A percentile compares a stretch with the other conserved stretches of the same genome.
Conservation (phyloP, 2,329 filamentous ascomycete species). For the Ascosphaera apis region DNA sequence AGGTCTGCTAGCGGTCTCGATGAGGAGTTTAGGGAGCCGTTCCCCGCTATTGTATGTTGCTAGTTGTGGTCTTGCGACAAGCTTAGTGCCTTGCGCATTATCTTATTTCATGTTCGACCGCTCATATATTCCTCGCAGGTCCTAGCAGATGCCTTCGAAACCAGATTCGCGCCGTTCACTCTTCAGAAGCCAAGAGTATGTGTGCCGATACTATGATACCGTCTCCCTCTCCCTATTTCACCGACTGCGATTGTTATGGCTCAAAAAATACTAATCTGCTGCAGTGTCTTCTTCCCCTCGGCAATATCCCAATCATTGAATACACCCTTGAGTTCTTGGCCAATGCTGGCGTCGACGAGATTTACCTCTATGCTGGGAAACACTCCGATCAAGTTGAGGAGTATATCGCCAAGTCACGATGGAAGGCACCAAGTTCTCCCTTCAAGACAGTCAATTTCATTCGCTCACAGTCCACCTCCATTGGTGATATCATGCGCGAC, state of each 20-base stretch:
- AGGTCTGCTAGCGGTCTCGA: conserved; percentile 11
- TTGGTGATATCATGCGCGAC: conserved; percentile 87
- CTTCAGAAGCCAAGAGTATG: conserved; percentile 66
- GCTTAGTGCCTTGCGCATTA: neutral
- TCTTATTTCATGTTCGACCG: neutral
- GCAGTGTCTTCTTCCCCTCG: conserved; percentile 77
- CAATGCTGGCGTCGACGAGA: conserved; percentile 82
- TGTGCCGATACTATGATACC: conserved; percentile 9
- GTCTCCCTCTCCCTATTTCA: neutral
- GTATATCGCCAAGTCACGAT: conserved; percentile 65
- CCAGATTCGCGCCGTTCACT: conserved; percentile 72
- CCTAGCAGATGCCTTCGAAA: conserved; percentile 85
- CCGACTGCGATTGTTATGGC: neutral
- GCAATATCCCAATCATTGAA: conserved; percentile 86
- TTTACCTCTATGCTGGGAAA: conserved; percentile 76
- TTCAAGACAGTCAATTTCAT: conserved; percentile 69
- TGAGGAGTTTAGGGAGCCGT: conserved; percentile 36
- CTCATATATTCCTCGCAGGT: conserved; percentile 30
- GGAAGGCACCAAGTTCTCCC: conserved; percentile 47
- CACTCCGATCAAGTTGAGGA: conserved; percentile 71
- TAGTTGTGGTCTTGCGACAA: conserved; percentile 1
- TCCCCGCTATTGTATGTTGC: conserved; percentile 36
- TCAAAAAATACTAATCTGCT: neutral
- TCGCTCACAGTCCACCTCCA: conserved; percentile 63
- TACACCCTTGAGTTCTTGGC: conserved; percentile 94